Conservation (phyloP, 768 basidiomycete species). For the Trametes cubensis region DNA sequence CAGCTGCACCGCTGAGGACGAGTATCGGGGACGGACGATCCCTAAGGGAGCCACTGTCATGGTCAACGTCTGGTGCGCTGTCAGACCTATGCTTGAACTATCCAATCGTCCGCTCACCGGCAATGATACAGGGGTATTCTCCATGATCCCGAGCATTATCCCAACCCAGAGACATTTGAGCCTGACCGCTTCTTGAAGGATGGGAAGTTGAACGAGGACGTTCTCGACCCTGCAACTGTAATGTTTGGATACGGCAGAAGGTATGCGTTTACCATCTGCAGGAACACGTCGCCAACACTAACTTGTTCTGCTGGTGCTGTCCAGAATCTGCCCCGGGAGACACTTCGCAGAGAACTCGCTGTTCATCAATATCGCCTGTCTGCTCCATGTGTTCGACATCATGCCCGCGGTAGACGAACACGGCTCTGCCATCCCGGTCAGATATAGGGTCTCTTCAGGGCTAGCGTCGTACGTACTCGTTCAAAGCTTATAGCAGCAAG, state of each 20-base stretch:
- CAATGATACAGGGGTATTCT: conserved; percentile 47
- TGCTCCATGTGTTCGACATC: conserved; percentile 24
- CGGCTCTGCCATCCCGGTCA: conserved; percentile 12
- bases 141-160: conserved; percentile 49
- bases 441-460: conserved; percentile 2
- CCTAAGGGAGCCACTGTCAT: background rate
- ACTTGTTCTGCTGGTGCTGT: too few relatives aligned
- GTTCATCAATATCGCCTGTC: conserved; percentile 19
- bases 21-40: background rate
- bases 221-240: conserved; percentile 11
- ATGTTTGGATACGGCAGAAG: conserved; percentile 34
- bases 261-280: background rate
- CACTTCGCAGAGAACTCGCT: conserved; percentile 18
- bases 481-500: background rate
- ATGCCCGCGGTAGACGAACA: conserved; percentile 5
- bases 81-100: too few relatives aligned
- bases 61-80: conserved; percentile 17
- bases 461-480: conserved; percentile 12
- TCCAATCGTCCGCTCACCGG: too few relatives aligned
- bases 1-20: conserved; percentile 24
- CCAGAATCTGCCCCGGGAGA: conserved; percentile 25
- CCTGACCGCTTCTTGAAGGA: conserved; percentile 51
- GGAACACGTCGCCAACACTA: background rate
- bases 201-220: conserved; percentile 13
- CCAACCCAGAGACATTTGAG: conserved; percentile 50